Evolutionary conservation across 2,329 filamentous ascomycete species (phyloP), one percentile per base, ranked within the genome.

Genomic region (Ramularia endophylla): DNA sequence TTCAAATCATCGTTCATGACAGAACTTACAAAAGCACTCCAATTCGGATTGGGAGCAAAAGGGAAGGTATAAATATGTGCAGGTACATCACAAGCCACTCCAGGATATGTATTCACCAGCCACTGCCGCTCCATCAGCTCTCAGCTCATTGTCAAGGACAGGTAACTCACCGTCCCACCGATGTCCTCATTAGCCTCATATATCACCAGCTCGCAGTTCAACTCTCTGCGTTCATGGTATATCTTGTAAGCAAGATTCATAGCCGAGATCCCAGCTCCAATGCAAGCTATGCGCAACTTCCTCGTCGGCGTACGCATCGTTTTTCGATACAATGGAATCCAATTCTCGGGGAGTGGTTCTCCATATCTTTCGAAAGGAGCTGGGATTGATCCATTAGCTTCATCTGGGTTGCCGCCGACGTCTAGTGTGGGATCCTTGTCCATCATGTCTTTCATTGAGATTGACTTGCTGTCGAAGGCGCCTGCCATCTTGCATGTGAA

Each of bases 31-130:
- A 66, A 65, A 8, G 62, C 56, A 1, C 60, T 63, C 67, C 67
- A 71, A 27, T 64, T 56, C 0, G 66, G 65, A 16, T 70, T 70
- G 2, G 66, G 65, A 8, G 66, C 63, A 38, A 65, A 71, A 4
- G 63, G 66, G 16, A 62, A 65, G 11, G 62, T 58, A 17, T 70
- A 71, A 13, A 65, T 65, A 31, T 67, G 51, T 42, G 62, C 38
- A 40, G 57, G 57, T 3, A 60, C 53, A 49, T 73, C 68, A 51
- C 67, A 67, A 12, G 62, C 56, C 46, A 67, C 65, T 4, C 67
- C 68, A 0, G 65, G 66, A 43, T 68, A 69, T 1, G 54, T 53
- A 35, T 70, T 70, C 34, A 65, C 66, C 3, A 65, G 50, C 54
- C 50, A 50, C 8, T 38, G 16, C n/a, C n/a, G n/a, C n/a, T n/a